A percentile compares a stretch with the other conserved stretches of the same genome.
phyloP scores from a whole-genome alignment of 352 stramenopile species.

The Peronospora belbahrii region DNA sequence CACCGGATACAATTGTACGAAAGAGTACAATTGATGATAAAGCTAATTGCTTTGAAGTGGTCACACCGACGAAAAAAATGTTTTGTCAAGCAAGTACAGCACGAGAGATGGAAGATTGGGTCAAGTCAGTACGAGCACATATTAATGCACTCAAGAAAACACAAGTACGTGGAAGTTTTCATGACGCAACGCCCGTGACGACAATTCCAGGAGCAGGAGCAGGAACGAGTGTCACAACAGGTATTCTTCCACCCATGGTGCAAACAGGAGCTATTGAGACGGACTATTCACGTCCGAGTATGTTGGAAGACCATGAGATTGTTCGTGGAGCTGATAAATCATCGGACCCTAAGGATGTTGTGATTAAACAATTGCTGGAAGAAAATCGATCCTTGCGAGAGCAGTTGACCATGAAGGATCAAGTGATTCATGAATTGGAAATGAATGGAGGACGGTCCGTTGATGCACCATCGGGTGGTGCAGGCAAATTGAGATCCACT shows the following conservation, averaged over 20 bases:
- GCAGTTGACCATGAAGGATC: slow-evolving; percentile 72
- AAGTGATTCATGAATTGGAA: slow-evolving; percentile 80
- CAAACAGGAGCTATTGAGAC: slow-evolving; percentile 18
- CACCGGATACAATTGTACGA: slow-evolving; percentile 64
- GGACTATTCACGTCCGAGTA: slow-evolving; percentile 76
- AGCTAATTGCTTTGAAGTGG: slow-evolving; percentile 81
- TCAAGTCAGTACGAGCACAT: slow-evolving; percentile 76
- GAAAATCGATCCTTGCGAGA: slow-evolving; percentile 74
- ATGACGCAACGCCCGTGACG: slow-evolving; percentile 38
- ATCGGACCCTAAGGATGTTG: slow-evolving; percentile 78
- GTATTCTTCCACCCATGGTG: slow-evolving; percentile 1
- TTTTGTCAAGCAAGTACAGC: slow-evolving; percentile 77
- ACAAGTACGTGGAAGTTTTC: slow-evolving; percentile 52
- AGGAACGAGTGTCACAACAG: slow-evolving; percentile 19
- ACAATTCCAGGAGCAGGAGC: slow-evolving; percentile 20
- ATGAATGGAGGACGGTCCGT: slow-evolving; percentile 46
- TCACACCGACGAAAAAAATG: slow-evolving; percentile 79
- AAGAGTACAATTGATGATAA: slow-evolving; percentile 86
- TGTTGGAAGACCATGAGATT: slow-evolving; percentile 80
- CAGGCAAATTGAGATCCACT: slow-evolving; percentile 37
- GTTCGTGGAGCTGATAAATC: slow-evolving; percentile 71
- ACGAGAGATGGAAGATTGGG: slow-evolving; percentile 82
- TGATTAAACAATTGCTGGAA: slow-evolving; percentile 83
- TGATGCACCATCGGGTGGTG: slow-evolving; percentile 16
- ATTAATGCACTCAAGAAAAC: slow-evolving; percentile 66